phyloP scores from a whole-genome alignment of 306 rosid species.

The Cucumis hystrix region DNA sequence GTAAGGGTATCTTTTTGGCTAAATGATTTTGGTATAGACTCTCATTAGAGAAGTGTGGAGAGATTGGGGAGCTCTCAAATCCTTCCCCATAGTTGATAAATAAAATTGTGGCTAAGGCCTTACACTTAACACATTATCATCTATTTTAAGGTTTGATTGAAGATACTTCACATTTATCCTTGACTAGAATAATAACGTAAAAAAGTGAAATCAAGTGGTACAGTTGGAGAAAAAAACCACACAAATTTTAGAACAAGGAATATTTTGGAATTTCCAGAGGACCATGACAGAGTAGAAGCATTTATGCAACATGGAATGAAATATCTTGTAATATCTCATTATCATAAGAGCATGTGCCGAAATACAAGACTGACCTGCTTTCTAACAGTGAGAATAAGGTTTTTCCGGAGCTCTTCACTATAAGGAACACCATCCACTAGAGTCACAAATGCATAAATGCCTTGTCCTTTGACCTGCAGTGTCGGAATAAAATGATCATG shows the following conservation, averaged over 20 bases:
- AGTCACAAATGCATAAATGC: conserved; percentile 87
- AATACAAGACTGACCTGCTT: conserved; percentile 47
- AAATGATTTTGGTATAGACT: too few relatives aligned
- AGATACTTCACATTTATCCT: neutral
- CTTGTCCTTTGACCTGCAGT: conserved; percentile 88
- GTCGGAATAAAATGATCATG: neutral
- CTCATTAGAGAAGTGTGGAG: too few relatives aligned
- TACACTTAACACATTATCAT: neutral
- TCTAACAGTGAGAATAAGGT: conserved; percentile 62
- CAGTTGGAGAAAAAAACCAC: neutral
- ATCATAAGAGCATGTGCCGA: neutral
- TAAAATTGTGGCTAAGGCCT: too few relatives aligned
- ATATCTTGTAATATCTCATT: neutral
- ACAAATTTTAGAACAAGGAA: neutral
- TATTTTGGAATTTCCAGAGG: neutral
- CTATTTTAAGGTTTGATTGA: neutral
- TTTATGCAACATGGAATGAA: neutral
- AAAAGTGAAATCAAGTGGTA: neutral
- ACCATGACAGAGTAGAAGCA: neutral
- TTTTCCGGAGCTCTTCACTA: conserved; percentile 78
- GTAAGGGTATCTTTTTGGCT: too few relatives aligned
- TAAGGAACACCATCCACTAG: conserved; percentile 79
- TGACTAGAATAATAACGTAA: neutral
- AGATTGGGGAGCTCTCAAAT: too few relatives aligned
- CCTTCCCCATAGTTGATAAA: too few relatives aligned